Evolutionary conservation across 1,139 yeast genomes (phyloP), one percentile per base, ranked within the genome.

Genomic region (Taiozyma onychis): DNA sequence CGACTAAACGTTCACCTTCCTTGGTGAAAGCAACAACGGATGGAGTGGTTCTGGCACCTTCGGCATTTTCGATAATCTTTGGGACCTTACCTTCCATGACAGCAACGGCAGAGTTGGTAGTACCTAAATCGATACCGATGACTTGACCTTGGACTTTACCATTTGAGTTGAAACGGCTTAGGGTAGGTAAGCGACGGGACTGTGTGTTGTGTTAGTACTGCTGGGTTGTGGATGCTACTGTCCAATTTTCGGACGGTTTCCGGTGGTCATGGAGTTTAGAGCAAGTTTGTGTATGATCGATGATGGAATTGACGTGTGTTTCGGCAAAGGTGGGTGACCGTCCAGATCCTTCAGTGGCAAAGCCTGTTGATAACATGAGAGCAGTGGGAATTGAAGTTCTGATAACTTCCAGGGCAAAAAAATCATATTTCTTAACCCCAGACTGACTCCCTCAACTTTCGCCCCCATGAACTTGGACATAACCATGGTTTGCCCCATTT

Each of bases 41-140:
- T 45, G 99, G 99, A 47, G 99, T 93, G 58, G 99, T 93, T 77
- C 99, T 87, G 52, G 97, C 88, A 83, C 99, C 99, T 78, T 93
- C 99, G 56, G 96, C 87, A 76, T 93, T 93, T 78, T 91, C 98
- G 65, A 93, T 87, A 65, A 95, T 95, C 77, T 89, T 89, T 65
- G 99, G 98, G 54, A 85, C 75, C 75, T 89, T 88, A 71, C 99
- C 99, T 74, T 89, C 96, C 96, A 93, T 91, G 60, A 93, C 77
- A 56, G 99, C 99, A 59, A 93, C 99, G 54, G 99, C 98, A 52
- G 99, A 93, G 83, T 93, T 93, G 74, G 98, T 93, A 73, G 98
- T 93, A 77, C 99, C 99, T 72, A 93, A 81, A 77, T 93, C 99
- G 69, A 93, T 91, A 80, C 99, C 99, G 67, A 93, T 91, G 54